A percentile compares a stretch with the other conserved stretches of the same genome.
These are phyloP conservation scores for Myriosclerotinia duriaeana DNA, from an alignment of 2,329 filamentous ascomycete genomes.

Conservation along the genomic window DNA sequence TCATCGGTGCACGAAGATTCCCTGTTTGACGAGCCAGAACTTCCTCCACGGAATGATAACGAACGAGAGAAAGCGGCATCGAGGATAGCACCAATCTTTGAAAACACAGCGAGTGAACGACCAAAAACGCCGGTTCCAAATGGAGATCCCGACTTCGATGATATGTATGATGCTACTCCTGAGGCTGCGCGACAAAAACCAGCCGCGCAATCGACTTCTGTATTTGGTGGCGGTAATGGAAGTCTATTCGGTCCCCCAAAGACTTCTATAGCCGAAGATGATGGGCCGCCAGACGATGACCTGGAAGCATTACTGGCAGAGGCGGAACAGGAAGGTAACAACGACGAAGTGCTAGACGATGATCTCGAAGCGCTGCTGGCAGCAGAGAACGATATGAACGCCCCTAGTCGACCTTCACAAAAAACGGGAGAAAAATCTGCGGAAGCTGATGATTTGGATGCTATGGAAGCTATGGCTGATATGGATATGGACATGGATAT, in stretches of 20 bases:
- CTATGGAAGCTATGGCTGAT: constrained; percentile 61
- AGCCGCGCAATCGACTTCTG: constrained; percentile 29
- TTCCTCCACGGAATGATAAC: constrained; percentile 36
- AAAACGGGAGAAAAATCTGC: constrained; percentile 21
- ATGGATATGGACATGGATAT: constrained; percentile 56
- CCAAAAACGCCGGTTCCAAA: constrained; percentile 41
- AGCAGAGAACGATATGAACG: constrained; percentile 35
- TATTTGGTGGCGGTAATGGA: constrained; percentile 31
- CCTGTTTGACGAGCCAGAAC: constrained; percentile 34
- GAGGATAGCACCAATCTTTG: constrained; percentile 45
- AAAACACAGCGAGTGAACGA: constrained; percentile 33
- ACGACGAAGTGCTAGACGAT: constrained; percentile 44
- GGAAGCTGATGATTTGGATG: constrained; percentile 34
- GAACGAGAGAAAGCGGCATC: constrained; percentile 37
- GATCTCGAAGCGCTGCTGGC: constrained; percentile 34
- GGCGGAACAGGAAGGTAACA: constrained; percentile 42
- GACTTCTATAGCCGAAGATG: constrained; percentile 26
- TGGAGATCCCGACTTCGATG: constrained; percentile 44
- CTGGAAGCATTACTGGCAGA: constrained; percentile 35
- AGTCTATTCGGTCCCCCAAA: constrained; percentile 36
- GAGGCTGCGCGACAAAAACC: constrained; percentile 30
- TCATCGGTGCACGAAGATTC: constrained; percentile 36
- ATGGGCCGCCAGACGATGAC: constrained; percentile 46
- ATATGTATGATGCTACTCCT: constrained; percentile 56
- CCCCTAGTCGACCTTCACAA: constrained; percentile 11